Evolutionary conservation across 2,329 filamentous ascomycete species (phyloP).

Genomic region (Fusarium duplospermum): DNA sequence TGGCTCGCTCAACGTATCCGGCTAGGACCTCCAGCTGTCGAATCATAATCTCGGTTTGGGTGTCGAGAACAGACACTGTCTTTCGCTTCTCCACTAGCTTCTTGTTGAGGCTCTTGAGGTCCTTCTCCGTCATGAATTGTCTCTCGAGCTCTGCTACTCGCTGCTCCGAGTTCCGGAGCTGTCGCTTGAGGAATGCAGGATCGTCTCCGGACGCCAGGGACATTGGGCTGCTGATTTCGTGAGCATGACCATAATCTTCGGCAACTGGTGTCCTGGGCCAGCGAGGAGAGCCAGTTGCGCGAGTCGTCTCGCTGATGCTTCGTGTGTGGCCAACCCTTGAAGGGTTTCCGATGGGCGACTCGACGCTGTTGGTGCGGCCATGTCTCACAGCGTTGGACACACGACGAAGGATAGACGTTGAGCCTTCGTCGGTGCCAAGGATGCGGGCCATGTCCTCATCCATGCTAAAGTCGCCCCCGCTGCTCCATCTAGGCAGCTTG

Average conservation of each 20-base stretch:
- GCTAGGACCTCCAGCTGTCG: conserved; percentile 90
- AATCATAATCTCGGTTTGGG: conserved; percentile 95
- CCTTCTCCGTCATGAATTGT: conserved; percentile 75
- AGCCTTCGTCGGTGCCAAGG: conserved; percentile 79
- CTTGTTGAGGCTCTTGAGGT: conserved; percentile 82
- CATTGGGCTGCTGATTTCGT: conserved; percentile 79
- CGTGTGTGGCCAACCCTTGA: conserved; percentile 64
- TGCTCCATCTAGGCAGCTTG: conserved; percentile 78
- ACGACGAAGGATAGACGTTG: conserved; percentile 83
- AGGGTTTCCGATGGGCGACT: conserved; percentile 58
- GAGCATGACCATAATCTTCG: conserved; percentile 63
- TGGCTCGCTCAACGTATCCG: conserved; percentile 87
- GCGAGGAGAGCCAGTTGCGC: conserved; percentile 71
- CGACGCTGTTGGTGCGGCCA: conserved; percentile 86
- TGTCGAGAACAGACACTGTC: conserved; percentile 93
- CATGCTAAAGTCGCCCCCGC: conserved; percentile 89
- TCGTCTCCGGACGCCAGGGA: conserved; percentile 74
- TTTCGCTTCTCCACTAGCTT: conserved; percentile 93
- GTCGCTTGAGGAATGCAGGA: conserved; percentile 74
- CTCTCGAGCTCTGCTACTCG: conserved; percentile 87
- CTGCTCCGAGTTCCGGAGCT: conserved; percentile 84
- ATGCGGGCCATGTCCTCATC: conserved; percentile 96
- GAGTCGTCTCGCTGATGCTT: conserved; percentile 75
- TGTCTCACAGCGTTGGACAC: conserved; percentile 96
- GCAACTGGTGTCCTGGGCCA: conserved; percentile 76